These are phyloP conservation scores for Amanita exitialis DNA, from an alignment of 768 basidiomycete genomes.

Conservation along the genomic window DNA sequence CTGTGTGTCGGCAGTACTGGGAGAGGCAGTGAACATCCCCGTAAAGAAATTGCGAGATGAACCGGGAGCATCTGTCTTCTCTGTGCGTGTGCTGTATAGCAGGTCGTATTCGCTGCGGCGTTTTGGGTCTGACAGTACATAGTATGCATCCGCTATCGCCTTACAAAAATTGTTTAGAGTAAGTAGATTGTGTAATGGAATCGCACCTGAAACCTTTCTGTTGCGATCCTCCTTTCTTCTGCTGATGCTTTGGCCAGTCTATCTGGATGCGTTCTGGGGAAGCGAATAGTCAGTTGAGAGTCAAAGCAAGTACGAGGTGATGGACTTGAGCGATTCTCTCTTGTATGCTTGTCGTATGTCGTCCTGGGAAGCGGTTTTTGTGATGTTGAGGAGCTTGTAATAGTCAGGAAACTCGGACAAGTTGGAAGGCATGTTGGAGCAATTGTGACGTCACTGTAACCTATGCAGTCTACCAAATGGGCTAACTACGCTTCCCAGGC, in stretches of 20 bases:
- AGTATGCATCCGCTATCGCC: conserved; percentile 92
- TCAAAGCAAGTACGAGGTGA: background rate
- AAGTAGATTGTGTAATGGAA: background rate
- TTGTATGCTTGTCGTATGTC: conserved; percentile 73
- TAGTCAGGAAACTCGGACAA: conserved; percentile 81
- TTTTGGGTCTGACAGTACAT: conserved; percentile 75
- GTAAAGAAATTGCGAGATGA: conserved; percentile 70
- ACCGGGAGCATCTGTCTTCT: conserved; percentile 51
- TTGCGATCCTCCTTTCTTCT: conserved; percentile 63
- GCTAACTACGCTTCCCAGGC: background rate
- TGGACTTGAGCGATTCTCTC: conserved; percentile 65
- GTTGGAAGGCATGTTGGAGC: conserved; percentile 12
- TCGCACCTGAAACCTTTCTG: conserved; percentile 77
- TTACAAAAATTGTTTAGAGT: conserved; percentile 15
- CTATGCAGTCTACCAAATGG: too few species aligned
- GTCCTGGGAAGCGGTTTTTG: conserved; percentile 51
- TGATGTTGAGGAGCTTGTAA: conserved; percentile 52
- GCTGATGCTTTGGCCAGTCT: conserved; percentile 60
- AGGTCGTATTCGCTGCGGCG: conserved; percentile 66
- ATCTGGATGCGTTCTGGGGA: conserved; percentile 78
- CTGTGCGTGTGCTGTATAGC: conserved; percentile 48
- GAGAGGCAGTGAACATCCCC: conserved; percentile 40
- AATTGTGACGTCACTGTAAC: conserved; percentile 17
- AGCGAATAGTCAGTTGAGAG: conserved; percentile 12
- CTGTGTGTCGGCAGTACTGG: background rate